These are phyloP conservation scores for Coniophora puteana DNA, from an alignment of 1,284 basidiomycete genomes.

Conservation along the genomic window DNA sequence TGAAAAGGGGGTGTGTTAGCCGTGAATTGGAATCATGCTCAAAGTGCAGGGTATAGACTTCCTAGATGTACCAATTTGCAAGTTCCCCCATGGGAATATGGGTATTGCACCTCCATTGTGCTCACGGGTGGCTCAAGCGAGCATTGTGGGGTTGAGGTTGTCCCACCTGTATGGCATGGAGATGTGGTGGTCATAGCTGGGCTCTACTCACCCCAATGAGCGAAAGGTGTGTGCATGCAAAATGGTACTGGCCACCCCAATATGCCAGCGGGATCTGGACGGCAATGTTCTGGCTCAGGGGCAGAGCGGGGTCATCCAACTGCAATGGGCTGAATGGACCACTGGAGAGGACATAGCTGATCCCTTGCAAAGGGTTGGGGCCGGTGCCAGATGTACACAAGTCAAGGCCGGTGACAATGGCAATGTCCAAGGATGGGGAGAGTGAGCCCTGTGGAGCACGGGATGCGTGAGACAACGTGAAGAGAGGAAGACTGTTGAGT, in stretches of 20 bases:
- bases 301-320: slow-evolving; percentile 6
- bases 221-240: slow-evolving; percentile 17
- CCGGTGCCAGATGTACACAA: slow-evolving; percentile 19
- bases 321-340: slow-evolving; percentile 21
- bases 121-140: too few relatives aligned
- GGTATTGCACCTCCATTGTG: too few relatives aligned
- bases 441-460: slow-evolving; percentile 13
- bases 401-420: slow-evolving; percentile 24
- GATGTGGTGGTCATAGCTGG: too few relatives aligned
- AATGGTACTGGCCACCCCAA: slow-evolving; percentile 11
- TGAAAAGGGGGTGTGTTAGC: too few relatives aligned
- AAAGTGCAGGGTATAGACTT: too few relatives aligned
- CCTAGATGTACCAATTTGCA: too few relatives aligned
- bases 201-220: slow-evolving; percentile 23
- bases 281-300: slow-evolving; percentile 25
- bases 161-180: too few relatives aligned
- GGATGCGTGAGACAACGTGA: not conserved
- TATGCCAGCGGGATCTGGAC: slow-evolving; percentile 15
- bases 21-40: too few relatives aligned
- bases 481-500: too few relatives aligned
- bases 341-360: slow-evolving; percentile 25
- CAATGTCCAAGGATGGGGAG: slow-evolving; percentile 23
- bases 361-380: slow-evolving; percentile 3
- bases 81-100: too few relatives aligned
- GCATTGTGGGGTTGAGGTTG: too few relatives aligned